Percentiles rank a stretch among this genome's conserved stretches.
These are phyloP conservation scores for Apiospora saccharicola DNA, from an alignment of 2,329 filamentous ascomycete genomes.

Conservation along the genomic window DNA sequence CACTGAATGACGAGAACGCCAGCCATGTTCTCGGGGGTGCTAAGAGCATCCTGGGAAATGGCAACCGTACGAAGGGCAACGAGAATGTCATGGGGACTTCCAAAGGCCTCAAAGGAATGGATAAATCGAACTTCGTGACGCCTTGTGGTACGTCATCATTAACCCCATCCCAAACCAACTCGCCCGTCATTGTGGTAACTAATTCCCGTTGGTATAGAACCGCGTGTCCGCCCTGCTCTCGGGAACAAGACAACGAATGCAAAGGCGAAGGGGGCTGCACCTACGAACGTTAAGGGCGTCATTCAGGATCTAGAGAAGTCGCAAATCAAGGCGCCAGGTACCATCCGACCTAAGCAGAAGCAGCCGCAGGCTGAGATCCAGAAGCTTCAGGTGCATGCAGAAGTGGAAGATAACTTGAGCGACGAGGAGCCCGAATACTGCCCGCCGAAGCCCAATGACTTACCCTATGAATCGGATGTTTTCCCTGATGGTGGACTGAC, in stretches of 20 bases:
- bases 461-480: slow-evolving; percentile 74
- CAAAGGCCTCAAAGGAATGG: slow-evolving; percentile 53
- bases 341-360: slow-evolving; percentile 64
- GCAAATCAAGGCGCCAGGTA: slow-evolving; percentile 64
- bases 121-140: slow-evolving; percentile 76
- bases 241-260: slow-evolving; percentile 97
- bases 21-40: slow-evolving; percentile 61
- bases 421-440: slow-evolving; percentile 90
- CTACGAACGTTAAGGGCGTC: slow-evolving; percentile 65
- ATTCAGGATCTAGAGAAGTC: slow-evolving; percentile 67
- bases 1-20: slow-evolving; percentile 88
- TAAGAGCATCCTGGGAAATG: slow-evolving; percentile 65
- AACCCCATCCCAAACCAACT: neutral
- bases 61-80: slow-evolving; percentile 62
- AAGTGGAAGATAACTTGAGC: slow-evolving; percentile 54
- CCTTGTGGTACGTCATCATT: slow-evolving; percentile 71
- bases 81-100: slow-evolving; percentile 60
- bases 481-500: slow-evolving; percentile 65
- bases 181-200: neutral
- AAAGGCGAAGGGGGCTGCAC: slow-evolving; percentile 75
- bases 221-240: slow-evolving; percentile 78
- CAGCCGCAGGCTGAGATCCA: slow-evolving; percentile 59
- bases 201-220: slow-evolving; percentile 51
- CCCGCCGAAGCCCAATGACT: slow-evolving; percentile 73
- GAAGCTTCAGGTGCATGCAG: slow-evolving; percentile 69